These are phyloP conservation scores for Amanita molliuscula DNA, from an alignment of 768 basidiomycete genomes.

Conservation along the genomic window DNA sequence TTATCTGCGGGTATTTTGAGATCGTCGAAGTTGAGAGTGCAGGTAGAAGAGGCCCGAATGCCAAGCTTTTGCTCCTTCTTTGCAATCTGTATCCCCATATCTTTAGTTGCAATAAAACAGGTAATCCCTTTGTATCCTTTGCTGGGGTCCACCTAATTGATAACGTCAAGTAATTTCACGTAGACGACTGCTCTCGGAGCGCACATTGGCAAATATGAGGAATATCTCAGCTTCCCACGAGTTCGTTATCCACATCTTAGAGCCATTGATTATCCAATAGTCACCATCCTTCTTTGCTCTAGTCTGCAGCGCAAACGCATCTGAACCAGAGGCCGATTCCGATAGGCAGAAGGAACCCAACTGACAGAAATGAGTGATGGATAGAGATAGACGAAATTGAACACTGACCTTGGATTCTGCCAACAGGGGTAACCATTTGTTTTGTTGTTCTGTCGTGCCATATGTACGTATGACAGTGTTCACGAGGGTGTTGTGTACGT, in stretches of 20 bases:
- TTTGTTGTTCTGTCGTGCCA: conserved; percentile 75
- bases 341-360: conserved; percentile 95
- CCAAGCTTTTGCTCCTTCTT: conserved; percentile 99
- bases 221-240: conserved; percentile 86
- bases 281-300: conserved; percentile 83
- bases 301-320: conserved; percentile 94
- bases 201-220: conserved; percentile 90
- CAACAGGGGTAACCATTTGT: conserved; percentile 81
- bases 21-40: conserved; percentile 91
- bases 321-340: conserved; percentile 87
- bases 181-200: conserved; percentile 12
- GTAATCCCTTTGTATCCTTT: conserved; percentile 99
- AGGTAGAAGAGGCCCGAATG: conserved; percentile 93
- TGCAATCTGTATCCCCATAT: conserved; percentile 93
- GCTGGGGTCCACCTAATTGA: conserved; percentile 59
- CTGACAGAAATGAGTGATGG: conserved; percentile 29
- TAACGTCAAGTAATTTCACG: not conserved
- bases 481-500: conserved; percentile 98
- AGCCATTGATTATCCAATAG: conserved; percentile 85
- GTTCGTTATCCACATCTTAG: conserved; percentile 99
- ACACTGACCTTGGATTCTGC: conserved; percentile 57
- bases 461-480: conserved; percentile 90
- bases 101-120: conserved; percentile 92
- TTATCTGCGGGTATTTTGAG: conserved; percentile 78
- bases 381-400: not conserved